Evolutionary conservation across 1,284 basidiomycete species (phyloP), one percentile per base, ranked within the genome.

Genomic region (Coniferiporia sulphurascens): DNA sequence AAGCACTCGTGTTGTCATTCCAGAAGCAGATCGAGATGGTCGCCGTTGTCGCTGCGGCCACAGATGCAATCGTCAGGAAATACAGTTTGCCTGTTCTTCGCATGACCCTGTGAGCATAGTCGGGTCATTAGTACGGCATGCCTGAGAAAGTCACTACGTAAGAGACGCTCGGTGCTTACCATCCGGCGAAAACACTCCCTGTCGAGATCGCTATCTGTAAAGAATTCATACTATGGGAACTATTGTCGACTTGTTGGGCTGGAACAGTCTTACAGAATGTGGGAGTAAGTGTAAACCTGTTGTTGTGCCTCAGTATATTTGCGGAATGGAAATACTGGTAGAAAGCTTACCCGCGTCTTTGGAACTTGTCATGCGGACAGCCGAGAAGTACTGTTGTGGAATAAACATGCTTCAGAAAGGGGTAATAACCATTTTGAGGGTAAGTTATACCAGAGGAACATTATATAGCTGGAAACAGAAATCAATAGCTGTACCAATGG

Each of bases 161-260:
- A 12, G 15, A 12, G 9, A 15, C 38, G 15, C 15, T 41, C 12
- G 9, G 61, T 45, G 75, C 83, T 67, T 73, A 88, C 85, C 91
- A 90, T 67, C 95, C 95, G 52, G 91, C 87, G 56, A 87, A 80
- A 10, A 97, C 81, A 62, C 91, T 94, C 22, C 92, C 93, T 1
- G 81, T 74, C 15, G 91, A 87, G 56, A 94, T 82, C 52, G 88
- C 85, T 63, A 91, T 72, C 81, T 92, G 69, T 53, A 57, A 58
- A 58, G 53, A 48, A 61, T 57, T 55, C 48, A 65, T 55, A 65
- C 60, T 55, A 55, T 50, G 49, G 22, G 50, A 45, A 9, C 19
- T 56, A 58, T 53, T 48, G 52, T 54, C 44, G 8, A 64, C 38
- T 56, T 38, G 68, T 59, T 54, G 59, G 62, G 61, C 59, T 61